These are phyloP conservation scores for Triticum monococcum DNA, from an alignment of 176 grass and related monocot species.

Conservation along the genomic window DNA sequence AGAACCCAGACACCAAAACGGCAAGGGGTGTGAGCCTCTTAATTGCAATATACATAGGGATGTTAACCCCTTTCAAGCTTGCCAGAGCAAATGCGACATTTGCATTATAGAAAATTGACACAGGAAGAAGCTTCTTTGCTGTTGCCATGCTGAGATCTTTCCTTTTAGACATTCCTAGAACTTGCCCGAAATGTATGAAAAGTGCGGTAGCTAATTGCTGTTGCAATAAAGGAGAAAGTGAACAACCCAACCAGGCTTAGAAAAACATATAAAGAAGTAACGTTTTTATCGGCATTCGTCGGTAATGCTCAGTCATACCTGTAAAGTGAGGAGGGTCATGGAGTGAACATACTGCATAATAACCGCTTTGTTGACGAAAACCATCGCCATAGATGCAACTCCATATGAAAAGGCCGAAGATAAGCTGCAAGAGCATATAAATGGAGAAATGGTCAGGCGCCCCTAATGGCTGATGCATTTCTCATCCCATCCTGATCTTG, in stretches of 20 bases:
- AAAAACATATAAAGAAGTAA: not conserved
- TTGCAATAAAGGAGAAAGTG: not conserved
- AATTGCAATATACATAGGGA: slow-evolving; percentile 99
- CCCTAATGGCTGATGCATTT: not conserved
- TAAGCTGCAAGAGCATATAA: slow-evolving; percentile 53
- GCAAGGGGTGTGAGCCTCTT: slow-evolving; percentile 97
- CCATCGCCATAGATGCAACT: slow-evolving; percentile 89
- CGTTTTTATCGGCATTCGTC: not conserved
- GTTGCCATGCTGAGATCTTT: slow-evolving; percentile 68
- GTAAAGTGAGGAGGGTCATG: slow-evolving; percentile 92
- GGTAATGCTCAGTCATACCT: slow-evolving; percentile 41
- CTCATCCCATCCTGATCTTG: not conserved
- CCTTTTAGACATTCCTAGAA: slow-evolving; percentile 62
- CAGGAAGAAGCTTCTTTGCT: slow-evolving; percentile 82
- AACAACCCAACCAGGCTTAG: slow-evolving; percentile 14
- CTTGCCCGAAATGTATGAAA: slow-evolving; percentile 78
- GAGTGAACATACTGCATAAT: slow-evolving; percentile 93
- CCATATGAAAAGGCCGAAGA: slow-evolving; percentile 86
- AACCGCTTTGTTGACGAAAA: slow-evolving; percentile 96
- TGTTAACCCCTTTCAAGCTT: slow-evolving; percentile 95
- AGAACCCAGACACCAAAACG: slow-evolving; percentile 62
- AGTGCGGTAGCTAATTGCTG: slow-evolving; percentile 87
- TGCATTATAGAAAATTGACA: slow-evolving; percentile 95
- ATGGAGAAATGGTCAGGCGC: slow-evolving; percentile 18
- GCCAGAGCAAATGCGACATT: slow-evolving; percentile 97